Evolutionary conservation across 768 basidiomycete species (phyloP), one percentile per base, ranked within the genome.

Genomic region (Pisolithus sp.): DNA sequence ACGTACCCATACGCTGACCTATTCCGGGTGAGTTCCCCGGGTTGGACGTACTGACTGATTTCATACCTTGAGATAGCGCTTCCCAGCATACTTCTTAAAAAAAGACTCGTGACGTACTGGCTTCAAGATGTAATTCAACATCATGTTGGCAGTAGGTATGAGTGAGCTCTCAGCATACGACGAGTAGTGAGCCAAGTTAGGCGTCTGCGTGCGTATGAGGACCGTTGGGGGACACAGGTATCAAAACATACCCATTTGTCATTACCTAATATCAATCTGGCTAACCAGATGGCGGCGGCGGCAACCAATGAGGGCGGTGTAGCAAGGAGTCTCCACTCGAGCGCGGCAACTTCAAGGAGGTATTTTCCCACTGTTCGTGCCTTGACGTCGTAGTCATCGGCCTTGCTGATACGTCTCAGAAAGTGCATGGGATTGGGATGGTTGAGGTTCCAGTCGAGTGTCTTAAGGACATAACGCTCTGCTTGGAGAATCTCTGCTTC

Each of bases 351-450:
- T 72, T 96, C 94, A 49, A 94, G 73, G 48, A 96, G 76, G 68
- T 92, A 97, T 67, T 97, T 96, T 34, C 84, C 91, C 18, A 96
- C 76, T 3, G 93, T 93, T 51, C 93, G 73, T 15, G 85, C 85
- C 58, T 90, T 81, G 28, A 88, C 78, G 59, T 94, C 88, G 68
- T 92, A 95, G 51, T 85, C 83, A 59, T 97, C 94, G 3, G 93
- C 94, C 71, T 96, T 97, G 73, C 89, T 92, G 51, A 90, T 84
- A 31, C 93, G 77, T 37, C 93, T 76, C 38, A 96, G 76, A 76
- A 86, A 96, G 56, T 89, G 83, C 71, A 97, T 83, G 2, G 93
- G 91, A 56, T 89, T 92, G 26, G 94, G 89, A 63, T 83, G 89
- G 53, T 83, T 79, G 55, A 96, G 62, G 64, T 94, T 85, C 82